Percentiles rank a stretch among this genome's conserved stretches.
phyloP scores from a whole-genome alignment of 2,329 filamentous ascomycete species.

The Colletotrichum sp. region DNA sequence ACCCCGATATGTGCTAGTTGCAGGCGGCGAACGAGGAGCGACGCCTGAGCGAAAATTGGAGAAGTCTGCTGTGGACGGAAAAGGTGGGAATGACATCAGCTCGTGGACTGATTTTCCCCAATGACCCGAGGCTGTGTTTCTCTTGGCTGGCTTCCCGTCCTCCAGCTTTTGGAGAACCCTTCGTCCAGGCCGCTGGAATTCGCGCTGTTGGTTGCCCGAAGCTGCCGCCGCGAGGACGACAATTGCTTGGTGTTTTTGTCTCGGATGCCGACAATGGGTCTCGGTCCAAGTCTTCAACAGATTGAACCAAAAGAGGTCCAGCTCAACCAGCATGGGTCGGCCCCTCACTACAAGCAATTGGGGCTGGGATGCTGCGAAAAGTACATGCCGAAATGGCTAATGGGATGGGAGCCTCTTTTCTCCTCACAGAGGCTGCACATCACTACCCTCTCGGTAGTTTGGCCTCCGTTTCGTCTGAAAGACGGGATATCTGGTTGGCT shows the following conservation, averaged over 20 bases:
- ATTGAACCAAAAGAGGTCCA: neutral
- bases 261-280: neutral
- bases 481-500: neutral
- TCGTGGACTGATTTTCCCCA: constrained; percentile 12
- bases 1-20: neutral
- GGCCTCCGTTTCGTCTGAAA: neutral
- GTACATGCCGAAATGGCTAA: neutral
- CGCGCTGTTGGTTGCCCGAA: neutral
- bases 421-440: neutral
- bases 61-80: constrained; percentile 1
- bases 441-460: neutral
- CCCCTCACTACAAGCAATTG: neutral
- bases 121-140: neutral
- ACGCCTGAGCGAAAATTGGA: neutral
- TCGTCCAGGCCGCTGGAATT: neutral
- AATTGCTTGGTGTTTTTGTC: neutral
- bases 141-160: neutral
- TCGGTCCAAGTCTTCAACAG: neutral
- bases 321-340: neutral
- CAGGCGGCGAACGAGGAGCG: neutral
- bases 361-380: neutral
- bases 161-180: neutral
- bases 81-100: constrained; percentile 18
- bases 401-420: neutral
- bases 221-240: neutral